Percentiles rank a stretch among this genome's conserved stretches.
phyloP scores from a whole-genome alignment of 768 basidiomycete genomes.

The Calocera viscosa region DNA sequence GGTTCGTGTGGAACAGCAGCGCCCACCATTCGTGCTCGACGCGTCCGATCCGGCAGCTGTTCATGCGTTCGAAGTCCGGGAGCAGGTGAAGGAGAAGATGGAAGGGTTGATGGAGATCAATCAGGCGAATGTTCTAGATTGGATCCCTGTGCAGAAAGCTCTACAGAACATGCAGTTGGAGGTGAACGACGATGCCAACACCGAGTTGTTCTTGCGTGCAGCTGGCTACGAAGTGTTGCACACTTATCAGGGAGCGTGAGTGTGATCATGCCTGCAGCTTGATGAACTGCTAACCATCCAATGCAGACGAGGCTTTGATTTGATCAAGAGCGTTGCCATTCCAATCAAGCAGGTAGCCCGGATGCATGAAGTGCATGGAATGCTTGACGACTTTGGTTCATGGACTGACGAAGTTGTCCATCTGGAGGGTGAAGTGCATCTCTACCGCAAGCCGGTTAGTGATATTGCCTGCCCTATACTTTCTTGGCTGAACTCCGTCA shows the following conservation, averaged over 20 bases:
- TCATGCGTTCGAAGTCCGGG: constrained; percentile 13
- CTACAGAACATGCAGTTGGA: constrained; percentile 14
- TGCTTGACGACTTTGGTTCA: constrained; percentile 30
- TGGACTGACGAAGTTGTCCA: constrained; percentile 30
- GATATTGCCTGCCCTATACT: neutral
- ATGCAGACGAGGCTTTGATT: constrained; percentile 33
- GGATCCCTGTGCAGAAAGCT: constrained; percentile 21
- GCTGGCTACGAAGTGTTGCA: constrained; percentile 34
- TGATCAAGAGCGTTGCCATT: constrained; percentile 32
- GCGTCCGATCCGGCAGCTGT: constrained; percentile 17
- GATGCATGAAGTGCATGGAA: constrained; percentile 30
- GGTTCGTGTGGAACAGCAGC: constrained; percentile 31
- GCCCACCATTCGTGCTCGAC: neutral
- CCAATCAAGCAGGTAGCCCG: constrained; percentile 31
- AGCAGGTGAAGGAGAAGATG: constrained; percentile 16
- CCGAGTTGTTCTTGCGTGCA: constrained; percentile 27
- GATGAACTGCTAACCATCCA: neutral
- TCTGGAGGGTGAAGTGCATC: constrained; percentile 33
- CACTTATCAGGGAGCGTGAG: constrained; percentile 35
- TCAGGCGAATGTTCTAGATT: constrained; percentile 19
- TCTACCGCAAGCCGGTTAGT: constrained; percentile 28
- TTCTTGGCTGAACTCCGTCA: neutral
- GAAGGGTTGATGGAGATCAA: constrained; percentile 20
- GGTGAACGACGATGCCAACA: constrained; percentile 21
- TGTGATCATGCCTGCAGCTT: constrained; percentile 7